Evolutionary conservation across 2,329 filamentous ascomycete species (phyloP).

Genomic region (Trichoderma sp.): DNA sequence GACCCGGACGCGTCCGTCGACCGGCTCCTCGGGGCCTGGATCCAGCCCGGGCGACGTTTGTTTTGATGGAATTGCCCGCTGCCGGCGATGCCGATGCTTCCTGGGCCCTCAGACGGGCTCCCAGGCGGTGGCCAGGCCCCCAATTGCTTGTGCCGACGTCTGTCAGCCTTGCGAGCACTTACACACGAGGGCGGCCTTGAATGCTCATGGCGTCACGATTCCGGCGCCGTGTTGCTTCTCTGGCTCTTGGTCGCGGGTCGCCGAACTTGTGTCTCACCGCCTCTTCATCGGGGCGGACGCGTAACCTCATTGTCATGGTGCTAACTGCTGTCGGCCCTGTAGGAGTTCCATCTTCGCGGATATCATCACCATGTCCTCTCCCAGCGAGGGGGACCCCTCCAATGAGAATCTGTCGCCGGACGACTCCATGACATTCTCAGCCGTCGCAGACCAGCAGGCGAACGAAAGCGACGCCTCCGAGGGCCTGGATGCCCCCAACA

Average conservation of each 20-base stretch:
- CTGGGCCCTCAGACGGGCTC: slow-evolving; percentile 32
- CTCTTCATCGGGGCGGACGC: slow-evolving; percentile 32
- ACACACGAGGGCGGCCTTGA: slow-evolving; percentile 49
- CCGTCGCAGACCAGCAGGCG: slow-evolving; percentile 41
- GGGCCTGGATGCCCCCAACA: slow-evolving; percentile 67
- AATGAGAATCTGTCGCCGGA: slow-evolving; percentile 67
- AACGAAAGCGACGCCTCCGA: slow-evolving; percentile 66
- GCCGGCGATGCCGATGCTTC: slow-evolving; percentile 40
- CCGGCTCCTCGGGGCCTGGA: slow-evolving; percentile 36
- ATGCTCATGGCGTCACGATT: slow-evolving; percentile 42
- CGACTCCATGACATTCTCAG: slow-evolving; percentile 47
- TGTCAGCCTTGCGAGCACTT: slow-evolving; percentile 54
- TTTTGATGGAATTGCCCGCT: slow-evolving; percentile 43
- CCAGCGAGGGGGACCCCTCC: slow-evolving; percentile 61
- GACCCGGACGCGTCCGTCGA: slow-evolving; percentile 42
- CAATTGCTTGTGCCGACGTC: slow-evolving; percentile 50
- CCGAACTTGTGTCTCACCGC: slow-evolving; percentile 33
- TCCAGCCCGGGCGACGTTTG: slow-evolving; percentile 34
- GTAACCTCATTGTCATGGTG: slow-evolving; percentile 31
- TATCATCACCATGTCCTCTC: slow-evolving; percentile 65
- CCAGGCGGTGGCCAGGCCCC: slow-evolving; percentile 34
- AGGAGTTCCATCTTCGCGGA: slow-evolving; percentile 61
- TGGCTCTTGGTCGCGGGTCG: slow-evolving; percentile 37
- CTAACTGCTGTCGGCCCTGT: slow-evolving; percentile 42
- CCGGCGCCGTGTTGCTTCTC: slow-evolving; percentile 30